Evolutionary conservation across 2,329 filamentous ascomycete species (phyloP).

Genomic region (Botrytis porri): DNA sequence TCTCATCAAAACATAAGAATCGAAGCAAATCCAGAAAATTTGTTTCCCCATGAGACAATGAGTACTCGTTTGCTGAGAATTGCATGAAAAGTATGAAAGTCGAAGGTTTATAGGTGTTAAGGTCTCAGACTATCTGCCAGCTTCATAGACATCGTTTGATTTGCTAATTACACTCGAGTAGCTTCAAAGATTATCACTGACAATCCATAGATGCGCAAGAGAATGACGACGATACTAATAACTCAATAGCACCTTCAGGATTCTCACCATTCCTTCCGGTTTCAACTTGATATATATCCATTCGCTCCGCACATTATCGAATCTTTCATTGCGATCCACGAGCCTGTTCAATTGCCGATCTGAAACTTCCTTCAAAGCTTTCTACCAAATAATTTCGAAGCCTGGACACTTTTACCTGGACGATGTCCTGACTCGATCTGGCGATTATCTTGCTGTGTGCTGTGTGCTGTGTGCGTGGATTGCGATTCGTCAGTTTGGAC

Average conservation of each 20-base stretch:
- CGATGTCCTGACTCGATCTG: background rate
- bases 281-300: background rate
- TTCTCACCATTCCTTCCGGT: background rate
- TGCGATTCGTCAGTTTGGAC: background rate
- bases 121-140: background rate
- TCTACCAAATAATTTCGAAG: background rate
- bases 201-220: background rate
- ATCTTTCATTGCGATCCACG: background rate
- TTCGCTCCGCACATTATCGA: background rate
- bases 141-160: background rate
- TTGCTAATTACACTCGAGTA: background rate
- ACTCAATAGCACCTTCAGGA: background rate
- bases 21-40: background rate
- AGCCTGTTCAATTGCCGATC: background rate
- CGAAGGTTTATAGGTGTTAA: background rate
- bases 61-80: background rate
- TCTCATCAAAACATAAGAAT: background rate
- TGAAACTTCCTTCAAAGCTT: background rate
- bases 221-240: background rate
- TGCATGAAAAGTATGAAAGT: background rate
- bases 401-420: background rate
- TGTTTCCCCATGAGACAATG: too few relatives aligned
- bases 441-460: background rate
- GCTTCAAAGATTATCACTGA: constrained; percentile 6
- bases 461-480: background rate